Conservation (phyloP, 768 basidiomycete species). For the Sarcodon aspratus region DNA sequence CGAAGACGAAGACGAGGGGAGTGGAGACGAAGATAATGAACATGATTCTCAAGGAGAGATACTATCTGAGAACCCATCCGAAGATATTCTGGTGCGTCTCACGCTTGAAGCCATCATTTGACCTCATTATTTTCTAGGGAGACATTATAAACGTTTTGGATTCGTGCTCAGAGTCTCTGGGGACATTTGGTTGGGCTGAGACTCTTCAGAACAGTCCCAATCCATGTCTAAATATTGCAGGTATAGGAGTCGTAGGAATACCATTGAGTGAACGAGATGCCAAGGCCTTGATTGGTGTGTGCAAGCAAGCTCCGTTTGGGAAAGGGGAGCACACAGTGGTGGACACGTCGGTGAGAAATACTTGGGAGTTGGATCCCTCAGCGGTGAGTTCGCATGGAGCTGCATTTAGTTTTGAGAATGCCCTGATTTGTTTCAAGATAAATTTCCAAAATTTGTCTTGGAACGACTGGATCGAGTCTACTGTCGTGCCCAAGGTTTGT, state of each 20-base stretch:
- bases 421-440: constrained; percentile 16
- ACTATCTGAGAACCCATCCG: too few relatives aligned
- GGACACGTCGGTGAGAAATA: constrained; percentile 33
- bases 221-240: constrained; percentile 26
- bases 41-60: too few relatives aligned
- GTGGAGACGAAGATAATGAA: too few relatives aligned
- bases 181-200: constrained; percentile 20
- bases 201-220: constrained; percentile 23
- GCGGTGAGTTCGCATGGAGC: not conserved
- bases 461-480: constrained; percentile 21
- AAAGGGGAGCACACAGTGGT: constrained; percentile 30
- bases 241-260: constrained; percentile 30
- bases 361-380: constrained; percentile 38
- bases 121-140: too few relatives aligned
- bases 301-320: constrained; percentile 33
- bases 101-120: too few relatives aligned
- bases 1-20: too few relatives aligned
- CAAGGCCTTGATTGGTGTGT: constrained; percentile 20
- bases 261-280: constrained; percentile 31
- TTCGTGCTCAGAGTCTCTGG: constrained; percentile 22
- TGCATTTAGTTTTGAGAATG: not conserved
- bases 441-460: constrained; percentile 31
- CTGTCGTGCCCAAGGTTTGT: constrained; percentile 20
- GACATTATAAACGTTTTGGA: too few relatives aligned
- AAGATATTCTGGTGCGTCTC: too few relatives aligned